Evolutionary conservation across 108 stramenopile species (phyloP).

Genomic region (Thalassiosira profunda): DNA sequence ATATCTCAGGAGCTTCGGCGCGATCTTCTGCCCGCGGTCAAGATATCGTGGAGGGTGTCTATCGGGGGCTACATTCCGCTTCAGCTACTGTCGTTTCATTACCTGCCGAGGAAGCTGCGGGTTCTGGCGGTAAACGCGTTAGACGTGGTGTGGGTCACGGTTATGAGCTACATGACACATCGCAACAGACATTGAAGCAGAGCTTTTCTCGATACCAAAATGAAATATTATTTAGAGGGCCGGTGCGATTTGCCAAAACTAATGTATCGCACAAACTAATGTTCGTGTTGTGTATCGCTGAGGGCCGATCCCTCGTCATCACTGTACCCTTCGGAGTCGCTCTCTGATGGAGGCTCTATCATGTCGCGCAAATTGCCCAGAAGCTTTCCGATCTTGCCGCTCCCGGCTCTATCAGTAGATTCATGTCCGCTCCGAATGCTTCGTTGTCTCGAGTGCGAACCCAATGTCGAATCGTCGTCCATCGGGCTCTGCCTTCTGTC

Average conservation of each 20-base stretch:
- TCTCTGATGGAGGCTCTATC: conserved; percentile 36
- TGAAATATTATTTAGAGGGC: not conserved
- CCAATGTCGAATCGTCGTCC: conserved; percentile 1
- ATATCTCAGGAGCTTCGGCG: conserved; percentile 34
- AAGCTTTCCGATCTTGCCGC: conserved; percentile 15
- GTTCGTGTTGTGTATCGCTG: not conserved
- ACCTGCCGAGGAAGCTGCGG: conserved; percentile 39
- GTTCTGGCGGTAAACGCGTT: conserved; percentile 48
- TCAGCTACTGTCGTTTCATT: conserved; percentile 49
- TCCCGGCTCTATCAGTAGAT: not conserved
- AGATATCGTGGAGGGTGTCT: conserved; percentile 36
- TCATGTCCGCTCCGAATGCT: not conserved
- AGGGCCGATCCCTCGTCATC: not conserved
- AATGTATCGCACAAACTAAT: not conserved
- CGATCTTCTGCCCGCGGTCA: conserved; percentile 39
- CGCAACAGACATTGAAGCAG: conserved; percentile 37
- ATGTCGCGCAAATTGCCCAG: conserved; percentile 31
- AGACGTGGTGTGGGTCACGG: conserved; percentile 48
- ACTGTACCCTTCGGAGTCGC: conserved; percentile 9
- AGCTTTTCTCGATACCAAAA: not conserved
- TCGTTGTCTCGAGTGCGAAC: not conserved
- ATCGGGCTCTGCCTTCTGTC: not conserved
- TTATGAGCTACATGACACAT: conserved; percentile 52
- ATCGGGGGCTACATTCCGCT: conserved; percentile 37
- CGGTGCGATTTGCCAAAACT: not conserved